Evolutionary conservation across 129 eudicot species (phyloP).

Genomic region (Chrysanthemum seticuspe): DNA sequence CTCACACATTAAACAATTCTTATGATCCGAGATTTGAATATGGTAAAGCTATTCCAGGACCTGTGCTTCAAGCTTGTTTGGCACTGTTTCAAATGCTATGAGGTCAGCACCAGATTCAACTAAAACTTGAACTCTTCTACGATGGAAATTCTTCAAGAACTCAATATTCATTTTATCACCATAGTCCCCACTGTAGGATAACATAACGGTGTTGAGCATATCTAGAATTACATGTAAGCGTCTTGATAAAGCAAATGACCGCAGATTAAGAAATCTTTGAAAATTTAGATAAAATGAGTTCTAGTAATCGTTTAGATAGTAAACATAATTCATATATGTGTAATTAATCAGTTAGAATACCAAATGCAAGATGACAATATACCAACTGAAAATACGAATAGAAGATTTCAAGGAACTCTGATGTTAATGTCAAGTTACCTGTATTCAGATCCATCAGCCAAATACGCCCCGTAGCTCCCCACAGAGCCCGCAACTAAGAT

Average conservation of each 20-base stretch:
- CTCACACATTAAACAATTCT: too few species aligned
- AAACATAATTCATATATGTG: background rate
- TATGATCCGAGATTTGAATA: background rate
- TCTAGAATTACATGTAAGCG: conserved; percentile 4
- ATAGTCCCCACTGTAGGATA: conserved; percentile 76
- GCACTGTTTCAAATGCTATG: conserved; percentile 92
- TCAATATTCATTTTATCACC: conserved; percentile 79
- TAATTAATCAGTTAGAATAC: background rate
- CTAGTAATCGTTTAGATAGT: background rate
- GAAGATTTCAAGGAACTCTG: background rate
- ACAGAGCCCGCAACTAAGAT: conserved; percentile 94
- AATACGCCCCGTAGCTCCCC: conserved; percentile 97
- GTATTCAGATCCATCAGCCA: conserved; percentile 99
- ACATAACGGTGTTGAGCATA: background rate
- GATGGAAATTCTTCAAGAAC: conserved; percentile 81
- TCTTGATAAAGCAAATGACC: background rate
- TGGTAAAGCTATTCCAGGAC: conserved; percentile 27
- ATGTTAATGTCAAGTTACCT: conserved; percentile 38
- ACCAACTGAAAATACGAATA: background rate
- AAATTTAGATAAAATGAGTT: background rate
- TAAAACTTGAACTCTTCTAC: conserved; percentile 86
- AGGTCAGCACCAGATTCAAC: conserved; percentile 94
- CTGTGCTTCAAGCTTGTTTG: conserved; percentile 96
- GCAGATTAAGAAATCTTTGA: conserved; percentile 10
- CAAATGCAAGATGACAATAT: background rate